Evolutionary conservation across 495 filamentous ascomycete genomes (phyloP).

Genomic region (Penicillium herquei): DNA sequence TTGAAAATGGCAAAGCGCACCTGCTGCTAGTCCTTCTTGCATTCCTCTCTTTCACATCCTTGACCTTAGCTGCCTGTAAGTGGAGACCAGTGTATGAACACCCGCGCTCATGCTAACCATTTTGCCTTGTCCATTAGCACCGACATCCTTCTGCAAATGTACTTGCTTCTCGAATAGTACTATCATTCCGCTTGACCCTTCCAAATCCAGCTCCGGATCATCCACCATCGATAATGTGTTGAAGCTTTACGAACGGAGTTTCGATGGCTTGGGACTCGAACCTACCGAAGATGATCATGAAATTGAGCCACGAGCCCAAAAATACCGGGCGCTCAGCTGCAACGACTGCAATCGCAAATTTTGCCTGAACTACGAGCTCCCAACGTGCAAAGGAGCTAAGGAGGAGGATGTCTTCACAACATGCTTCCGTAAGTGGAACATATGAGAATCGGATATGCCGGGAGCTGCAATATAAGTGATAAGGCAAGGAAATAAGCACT

Average conservation of each 20-base stretch:
- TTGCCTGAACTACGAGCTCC: conserved; percentile 79
- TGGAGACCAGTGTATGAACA: conserved; percentile 19
- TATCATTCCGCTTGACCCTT: conserved; percentile 61
- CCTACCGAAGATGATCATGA: conserved; percentile 7
- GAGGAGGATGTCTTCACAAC: conserved; percentile 84
- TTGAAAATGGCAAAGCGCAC: neutral
- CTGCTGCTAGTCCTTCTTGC: conserved; percentile 1
- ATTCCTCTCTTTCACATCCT: conserved; percentile 1
- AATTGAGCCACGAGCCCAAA: conserved; percentile 19
- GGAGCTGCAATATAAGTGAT: too few species aligned
- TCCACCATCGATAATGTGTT: conserved; percentile 22
- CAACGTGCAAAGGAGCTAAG: conserved; percentile 81
- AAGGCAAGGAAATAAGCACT: neutral
- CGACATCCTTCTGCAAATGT: conserved; percentile 96
- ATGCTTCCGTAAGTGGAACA: conserved; percentile 70
- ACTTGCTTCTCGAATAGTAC: conserved; percentile 90
- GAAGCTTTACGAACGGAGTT: conserved; percentile 23
- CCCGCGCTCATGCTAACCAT: neutral
- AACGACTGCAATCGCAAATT: conserved; percentile 88
- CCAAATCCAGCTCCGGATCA: conserved; percentile 23
- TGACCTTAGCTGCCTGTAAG: conserved; percentile 22
- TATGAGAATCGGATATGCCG: neutral
- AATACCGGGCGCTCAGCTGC: conserved; percentile 57
- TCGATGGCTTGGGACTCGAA: conserved; percentile 7
- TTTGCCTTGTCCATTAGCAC: conserved; percentile 25